Evolutionary conservation across 1,139 yeast species (phyloP).

Genomic region (Taphrina pruni): DNA sequence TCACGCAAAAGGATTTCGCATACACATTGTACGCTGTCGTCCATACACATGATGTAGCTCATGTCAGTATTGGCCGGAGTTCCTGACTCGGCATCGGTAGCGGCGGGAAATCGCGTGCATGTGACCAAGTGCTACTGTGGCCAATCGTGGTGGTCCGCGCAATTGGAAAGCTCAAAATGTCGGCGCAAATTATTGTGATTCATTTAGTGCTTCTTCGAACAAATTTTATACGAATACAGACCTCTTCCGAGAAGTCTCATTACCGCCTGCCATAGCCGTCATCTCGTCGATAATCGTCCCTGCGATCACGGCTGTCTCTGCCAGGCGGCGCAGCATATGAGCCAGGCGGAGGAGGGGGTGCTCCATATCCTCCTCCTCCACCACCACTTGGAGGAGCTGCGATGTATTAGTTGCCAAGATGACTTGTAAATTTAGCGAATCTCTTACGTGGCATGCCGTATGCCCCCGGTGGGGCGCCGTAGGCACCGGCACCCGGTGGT

Average conservation of each 20-base stretch:
- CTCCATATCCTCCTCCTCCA: slow-evolving; percentile 10
- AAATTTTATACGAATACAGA: not conserved
- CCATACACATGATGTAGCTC: no score
- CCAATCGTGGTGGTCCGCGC: no score
- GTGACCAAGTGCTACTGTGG: no score
- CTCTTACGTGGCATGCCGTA: slow-evolving; percentile 39
- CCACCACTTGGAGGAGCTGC: slow-evolving; percentile 18
- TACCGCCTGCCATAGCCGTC: slow-evolving; percentile 24
- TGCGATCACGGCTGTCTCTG: slow-evolving; percentile 18
- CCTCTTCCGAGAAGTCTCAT: not conserved
- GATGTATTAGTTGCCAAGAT: not conserved
- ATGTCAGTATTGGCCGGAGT: no score
- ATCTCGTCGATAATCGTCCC: slow-evolving; percentile 28
- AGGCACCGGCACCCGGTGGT: slow-evolving; percentile 34
- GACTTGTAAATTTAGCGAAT: not conserved
- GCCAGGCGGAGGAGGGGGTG: slow-evolving; percentile 33
- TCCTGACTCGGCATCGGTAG: no score
- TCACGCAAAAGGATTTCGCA: no score
- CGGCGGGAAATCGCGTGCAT: no score
- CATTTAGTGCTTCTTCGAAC: no score
- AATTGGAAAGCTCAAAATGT: no score
- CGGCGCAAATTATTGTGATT: no score
- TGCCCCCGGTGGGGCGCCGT: slow-evolving; percentile 44
- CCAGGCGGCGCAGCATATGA: slow-evolving; percentile 26
- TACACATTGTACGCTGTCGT: no score